Evolutionary conservation across 805 yeast genomes (phyloP), one percentile per base, ranked within the genome.

Genomic region (Candida railenensis): DNA sequence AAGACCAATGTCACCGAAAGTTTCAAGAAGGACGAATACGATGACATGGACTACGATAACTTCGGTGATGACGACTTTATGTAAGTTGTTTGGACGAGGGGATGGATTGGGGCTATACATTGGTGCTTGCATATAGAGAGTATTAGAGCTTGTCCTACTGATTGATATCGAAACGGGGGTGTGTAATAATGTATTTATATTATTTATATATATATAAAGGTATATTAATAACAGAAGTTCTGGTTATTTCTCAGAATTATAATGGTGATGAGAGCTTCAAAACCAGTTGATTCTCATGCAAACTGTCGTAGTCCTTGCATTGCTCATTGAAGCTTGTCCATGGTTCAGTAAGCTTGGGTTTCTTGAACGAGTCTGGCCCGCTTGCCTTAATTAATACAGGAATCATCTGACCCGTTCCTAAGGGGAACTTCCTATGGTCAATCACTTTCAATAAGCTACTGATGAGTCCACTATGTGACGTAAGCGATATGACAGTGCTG

Each of bases 31-130:
- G 89, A 84, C 58, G 73, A 71, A 43, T 74, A 76, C 34, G 82
- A 81, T 53, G 87, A 78, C 50, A 69, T 79, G 63, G 75, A 71
- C 53, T 71, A 67, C 47, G 61, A 51, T 28, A 74, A 73, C 56
- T 81, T 83, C 57, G 88, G 76, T 49, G 94, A 86, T 51, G 94
- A 85, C 61, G 94, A 87, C 65, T 87, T 87, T 66, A 87, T 87
- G 95, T 87, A 74, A 67, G 25, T 21, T 8, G 37, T 34, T n/a
- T n/a, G n/a, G n/a, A n/a, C n/a, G n/a, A n/a, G n/a, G n/a, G n/a
- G n/a, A n/a, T n/a, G n/a, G n/a, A n/a, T n/a, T 25, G 30, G 30
- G 11, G 30, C 30, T 7, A 25, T 25, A 11, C n/a, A n/a, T n/a
- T 25, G 5, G 30, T 7, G 30, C 30, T 25, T 25, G 11, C 30